Evolutionary conservation across 106 monocot species (phyloP).

Genomic region (Dendrobium chrysotoxum): DNA sequence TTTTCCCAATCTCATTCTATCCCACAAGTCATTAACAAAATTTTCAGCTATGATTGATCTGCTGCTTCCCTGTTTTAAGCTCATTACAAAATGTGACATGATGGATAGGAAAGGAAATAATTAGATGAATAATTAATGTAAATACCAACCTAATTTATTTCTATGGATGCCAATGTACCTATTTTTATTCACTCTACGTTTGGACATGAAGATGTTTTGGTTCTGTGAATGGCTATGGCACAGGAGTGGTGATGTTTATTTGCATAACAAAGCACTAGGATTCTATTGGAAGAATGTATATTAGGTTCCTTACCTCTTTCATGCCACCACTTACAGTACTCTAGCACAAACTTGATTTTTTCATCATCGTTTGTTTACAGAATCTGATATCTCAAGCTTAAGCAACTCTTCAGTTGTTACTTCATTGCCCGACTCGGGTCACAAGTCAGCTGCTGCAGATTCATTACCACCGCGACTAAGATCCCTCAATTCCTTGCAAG

Average conservation of each 20-base stretch:
- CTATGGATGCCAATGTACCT: not conserved
- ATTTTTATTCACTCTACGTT: not conserved
- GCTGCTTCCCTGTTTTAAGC: not conserved
- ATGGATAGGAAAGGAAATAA: too few relatives aligned
- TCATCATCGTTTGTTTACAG: not conserved
- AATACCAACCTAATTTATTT: not conserved
- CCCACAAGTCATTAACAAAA: too few relatives aligned
- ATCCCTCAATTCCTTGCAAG: not conserved
- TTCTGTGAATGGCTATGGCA: not conserved
- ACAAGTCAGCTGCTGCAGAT: not conserved
- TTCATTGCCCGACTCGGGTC: not conserved
- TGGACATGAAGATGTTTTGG: not conserved
- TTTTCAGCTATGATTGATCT: too few relatives aligned
- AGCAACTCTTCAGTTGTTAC: not conserved
- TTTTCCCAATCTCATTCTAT: too few relatives aligned
- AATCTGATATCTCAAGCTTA: not conserved
- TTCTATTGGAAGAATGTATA: not conserved
- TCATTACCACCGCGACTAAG: not conserved
- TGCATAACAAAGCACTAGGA: not conserved
- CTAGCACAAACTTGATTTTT: not conserved
- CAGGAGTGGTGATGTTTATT: not conserved
- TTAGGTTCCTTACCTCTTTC: not conserved
- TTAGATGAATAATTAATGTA: not conserved
- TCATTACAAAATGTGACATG: not conserved
- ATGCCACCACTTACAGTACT: not conserved